phyloP scores from a whole-genome alignment of 2,329 filamentous ascomycete species.

The Allantophomopsis cytisporea region DNA sequence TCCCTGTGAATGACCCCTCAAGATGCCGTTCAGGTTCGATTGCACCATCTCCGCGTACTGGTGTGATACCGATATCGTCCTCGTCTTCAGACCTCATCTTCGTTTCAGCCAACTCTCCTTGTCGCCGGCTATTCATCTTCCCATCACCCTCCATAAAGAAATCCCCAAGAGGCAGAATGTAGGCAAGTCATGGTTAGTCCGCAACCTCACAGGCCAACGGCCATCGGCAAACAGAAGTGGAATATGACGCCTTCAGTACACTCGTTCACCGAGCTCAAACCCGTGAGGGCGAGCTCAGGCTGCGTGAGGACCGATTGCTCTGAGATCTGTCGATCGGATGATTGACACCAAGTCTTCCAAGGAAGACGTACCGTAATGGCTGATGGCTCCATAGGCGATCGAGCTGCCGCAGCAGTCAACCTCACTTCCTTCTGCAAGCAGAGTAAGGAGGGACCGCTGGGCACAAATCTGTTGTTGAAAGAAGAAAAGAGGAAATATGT shows the following conservation, averaged over 20 bases:
- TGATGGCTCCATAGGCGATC: slow-evolving; percentile 74
- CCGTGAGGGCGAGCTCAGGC: slow-evolving; percentile 53
- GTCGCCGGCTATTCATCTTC: too few relatives aligned
- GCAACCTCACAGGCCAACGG: slow-evolving; percentile 82
- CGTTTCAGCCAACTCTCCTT: neutral
- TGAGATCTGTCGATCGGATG: slow-evolving; percentile 93
- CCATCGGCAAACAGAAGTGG: slow-evolving; percentile 75
- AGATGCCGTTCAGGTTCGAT: too few relatives aligned
- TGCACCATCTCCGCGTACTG: too few relatives aligned
- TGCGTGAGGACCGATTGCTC: slow-evolving; percentile 51
- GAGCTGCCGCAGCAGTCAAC: slow-evolving; percentile 77
- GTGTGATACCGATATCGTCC: too few relatives aligned
- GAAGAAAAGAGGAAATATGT: slow-evolving; percentile 21
- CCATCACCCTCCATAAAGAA: too few relatives aligned
- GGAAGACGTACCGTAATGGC: slow-evolving; percentile 13
- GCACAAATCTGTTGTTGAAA: slow-evolving; percentile 64
- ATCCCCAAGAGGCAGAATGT: slow-evolving; percentile 8
- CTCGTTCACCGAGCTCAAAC: slow-evolving; percentile 53
- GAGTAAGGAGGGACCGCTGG: slow-evolving; percentile 65
- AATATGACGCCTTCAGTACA: slow-evolving; percentile 66
- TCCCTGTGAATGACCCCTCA: too few relatives aligned
- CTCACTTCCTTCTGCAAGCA: slow-evolving; percentile 37
- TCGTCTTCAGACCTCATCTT: neutral
- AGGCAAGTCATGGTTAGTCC: slow-evolving; percentile 34
- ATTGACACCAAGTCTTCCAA: slow-evolving; percentile 57